A percentile compares a stretch with the other conserved stretches of the same genome.
These are phyloP conservation scores for Lepidium africanum DNA, from an alignment of 345 rosid species.

Conservation along the genomic window DNA sequence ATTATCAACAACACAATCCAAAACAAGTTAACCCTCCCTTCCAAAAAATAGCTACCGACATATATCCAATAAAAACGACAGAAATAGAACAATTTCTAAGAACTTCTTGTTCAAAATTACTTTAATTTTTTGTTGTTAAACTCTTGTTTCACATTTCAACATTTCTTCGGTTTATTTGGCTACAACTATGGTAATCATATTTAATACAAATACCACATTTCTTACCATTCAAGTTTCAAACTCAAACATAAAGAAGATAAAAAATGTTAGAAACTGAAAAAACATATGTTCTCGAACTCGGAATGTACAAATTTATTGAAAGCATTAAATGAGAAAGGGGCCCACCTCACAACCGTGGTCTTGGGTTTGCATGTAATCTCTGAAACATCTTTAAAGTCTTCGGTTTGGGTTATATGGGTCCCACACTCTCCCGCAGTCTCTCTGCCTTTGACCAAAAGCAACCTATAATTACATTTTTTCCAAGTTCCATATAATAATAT, in stretches of 20 bases:
- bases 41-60: constrained; percentile 1
- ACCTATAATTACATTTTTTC: constrained; percentile 21
- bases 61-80: neutral
- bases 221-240: neutral
- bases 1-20: constrained; percentile 14
- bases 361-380: constrained; percentile 19
- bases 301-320: neutral
- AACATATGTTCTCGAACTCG: constrained; percentile 3
- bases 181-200: neutral
- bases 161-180: neutral
- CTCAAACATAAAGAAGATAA: neutral
- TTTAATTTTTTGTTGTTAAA: neutral
- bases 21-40: constrained; percentile 12
- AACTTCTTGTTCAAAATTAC: neutral
- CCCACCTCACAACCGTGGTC: constrained; percentile 1
- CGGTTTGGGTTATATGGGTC: constrained; percentile 13
- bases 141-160: neutral
- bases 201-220: neutral
- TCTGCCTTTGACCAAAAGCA: constrained; percentile 33
- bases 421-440: constrained; percentile 18
- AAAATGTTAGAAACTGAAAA: neutral
- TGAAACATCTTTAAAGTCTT: constrained; percentile 25
- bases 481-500: neutral
- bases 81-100: neutral
- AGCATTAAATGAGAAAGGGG: constrained; percentile 9